Conservation (phyloP, 2,329 filamentous ascomycete species). For the Shiraia sp. region DNA sequence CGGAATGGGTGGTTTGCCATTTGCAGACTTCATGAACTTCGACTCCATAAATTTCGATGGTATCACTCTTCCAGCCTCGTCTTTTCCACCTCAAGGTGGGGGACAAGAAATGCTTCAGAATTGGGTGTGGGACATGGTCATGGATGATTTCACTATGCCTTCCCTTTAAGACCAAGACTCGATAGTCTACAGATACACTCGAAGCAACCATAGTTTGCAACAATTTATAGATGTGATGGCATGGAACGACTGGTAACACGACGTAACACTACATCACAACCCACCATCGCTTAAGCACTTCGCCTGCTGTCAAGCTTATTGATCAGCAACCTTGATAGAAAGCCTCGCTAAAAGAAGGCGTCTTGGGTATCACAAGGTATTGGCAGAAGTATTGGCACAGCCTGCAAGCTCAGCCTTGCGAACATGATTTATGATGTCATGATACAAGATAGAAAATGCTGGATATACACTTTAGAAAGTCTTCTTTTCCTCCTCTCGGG, state of each 20-base stretch:
- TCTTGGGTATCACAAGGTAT: not conserved
- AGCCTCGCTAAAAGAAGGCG: not conserved
- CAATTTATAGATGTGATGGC: not conserved
- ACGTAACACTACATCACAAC: no score
- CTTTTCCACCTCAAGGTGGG: not conserved
- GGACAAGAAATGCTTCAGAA: slow-evolving; percentile 10
- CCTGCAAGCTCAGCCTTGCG: not conserved
- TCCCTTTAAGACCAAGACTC: not conserved
- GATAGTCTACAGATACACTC: no score
- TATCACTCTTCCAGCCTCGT: slow-evolving; percentile 5
- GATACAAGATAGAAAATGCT: not conserved
- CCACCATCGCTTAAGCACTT: no score
- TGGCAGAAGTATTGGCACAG: not conserved
- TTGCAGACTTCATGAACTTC: slow-evolving; percentile 15
- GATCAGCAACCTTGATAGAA: no score
- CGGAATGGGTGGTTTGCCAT: slow-evolving; percentile 7
- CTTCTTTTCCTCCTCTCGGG: no score
- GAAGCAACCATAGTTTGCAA: not conserved
- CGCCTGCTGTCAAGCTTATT: no score
- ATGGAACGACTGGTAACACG: no score
- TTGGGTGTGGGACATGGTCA: slow-evolving; percentile 25
- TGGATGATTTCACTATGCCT: slow-evolving; percentile 28
- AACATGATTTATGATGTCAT: not conserved
- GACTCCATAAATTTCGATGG: slow-evolving; percentile 23
- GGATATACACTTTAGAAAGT: not conserved